Evolutionary conservation across 2,329 filamentous ascomycete species (phyloP), one percentile per base, ranked within the genome.

Genomic region (Huntiella abstrusa): DNA sequence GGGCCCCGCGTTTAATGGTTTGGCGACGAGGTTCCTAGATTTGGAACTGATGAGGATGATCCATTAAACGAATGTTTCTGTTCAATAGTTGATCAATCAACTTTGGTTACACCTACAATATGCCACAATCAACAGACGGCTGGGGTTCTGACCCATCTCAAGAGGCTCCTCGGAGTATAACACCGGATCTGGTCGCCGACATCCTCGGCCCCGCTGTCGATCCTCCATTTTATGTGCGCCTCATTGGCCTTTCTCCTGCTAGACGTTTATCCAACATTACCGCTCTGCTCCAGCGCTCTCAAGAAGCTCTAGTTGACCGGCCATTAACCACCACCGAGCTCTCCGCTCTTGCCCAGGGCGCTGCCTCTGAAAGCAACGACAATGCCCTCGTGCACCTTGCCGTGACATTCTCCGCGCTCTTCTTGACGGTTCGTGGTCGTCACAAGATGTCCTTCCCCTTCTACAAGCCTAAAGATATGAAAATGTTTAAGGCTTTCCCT

Each of bases 371-470:
- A 39, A 45, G 49, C 36, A 40, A 52, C 15, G 45, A 52, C 16
- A 33, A 46, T 8, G 49, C 59, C 40, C 53, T 53, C 22, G 56
- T 56, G 44, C 54, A 62, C 16, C 54, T 57, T 39, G 59, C 55
- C 33, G 59, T 58, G n/a, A 47, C 57, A 5, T 53, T 48, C 13
- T 11, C 57, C 1, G 55, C 60, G 4, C 48, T 44, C 2, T 52
- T 49, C 39, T 28, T 59, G 43, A 49, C 61, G 1, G 58, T 54
- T 33, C 49, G 52, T 7, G 55, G 56, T 4, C 57, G 60, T 36
- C 52, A 52, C 15, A 59, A 54, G 3, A 64, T 60, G 52, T 58
- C 56, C 4, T 67, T 68, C 51, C 63, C 64, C 12, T 57, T 67
- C 36, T 62, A 58, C 53, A 57, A 54, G 34, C 62, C 63, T 2